phyloP scores from a whole-genome alignment of 2,329 filamentous ascomycete species.

The Aspergillus glaucus region DNA sequence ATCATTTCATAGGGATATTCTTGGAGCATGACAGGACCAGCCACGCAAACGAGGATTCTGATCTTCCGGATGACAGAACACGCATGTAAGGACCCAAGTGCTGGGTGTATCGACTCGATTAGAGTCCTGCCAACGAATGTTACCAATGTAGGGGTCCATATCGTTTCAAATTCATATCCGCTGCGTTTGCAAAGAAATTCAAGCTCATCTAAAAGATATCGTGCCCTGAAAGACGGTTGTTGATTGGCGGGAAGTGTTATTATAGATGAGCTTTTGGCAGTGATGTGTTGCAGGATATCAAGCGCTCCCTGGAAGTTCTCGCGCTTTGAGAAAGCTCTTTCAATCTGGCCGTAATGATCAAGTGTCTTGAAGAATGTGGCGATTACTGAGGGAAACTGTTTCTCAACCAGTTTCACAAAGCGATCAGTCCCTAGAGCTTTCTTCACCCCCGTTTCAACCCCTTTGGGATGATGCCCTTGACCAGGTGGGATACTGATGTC shows the following conservation, averaged over 20 bases:
- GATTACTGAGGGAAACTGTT: constrained; percentile 70
- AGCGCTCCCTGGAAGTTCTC: constrained; percentile 55
- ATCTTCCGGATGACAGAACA: constrained; percentile 83
- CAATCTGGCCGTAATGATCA: constrained; percentile 68
- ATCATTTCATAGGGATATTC: constrained; percentile 89
- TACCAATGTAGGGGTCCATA: constrained; percentile 73
- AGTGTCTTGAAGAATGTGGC: constrained; percentile 69
- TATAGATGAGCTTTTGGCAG: constrained; percentile 58
- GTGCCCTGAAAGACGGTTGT: constrained; percentile 78
- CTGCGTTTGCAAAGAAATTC: constrained; percentile 70
- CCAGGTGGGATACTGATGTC: constrained; percentile 53
- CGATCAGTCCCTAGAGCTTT: constrained; percentile 61
- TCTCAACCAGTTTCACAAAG: constrained; percentile 58
- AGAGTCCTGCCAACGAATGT: constrained; percentile 69
- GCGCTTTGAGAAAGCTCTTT: constrained; percentile 59
- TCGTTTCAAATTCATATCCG: constrained; percentile 54
- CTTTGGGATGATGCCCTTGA: constrained; percentile 43
- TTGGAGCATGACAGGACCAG: constrained; percentile 63
- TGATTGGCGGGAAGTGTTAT: constrained; percentile 66
- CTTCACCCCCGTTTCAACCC: constrained; percentile 60
- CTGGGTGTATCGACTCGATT: constrained; percentile 72
- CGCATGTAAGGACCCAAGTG: constrained; percentile 78
- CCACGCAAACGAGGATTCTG: constrained; percentile 70
- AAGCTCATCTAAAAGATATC: constrained; percentile 68
- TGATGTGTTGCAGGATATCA: constrained; percentile 63